Percentiles rank a stretch among this genome's conserved stretches.
Evolutionary conservation across 116 monocot genomes (phyloP).

Genomic region (Trichopus zeylanicus): DNA sequence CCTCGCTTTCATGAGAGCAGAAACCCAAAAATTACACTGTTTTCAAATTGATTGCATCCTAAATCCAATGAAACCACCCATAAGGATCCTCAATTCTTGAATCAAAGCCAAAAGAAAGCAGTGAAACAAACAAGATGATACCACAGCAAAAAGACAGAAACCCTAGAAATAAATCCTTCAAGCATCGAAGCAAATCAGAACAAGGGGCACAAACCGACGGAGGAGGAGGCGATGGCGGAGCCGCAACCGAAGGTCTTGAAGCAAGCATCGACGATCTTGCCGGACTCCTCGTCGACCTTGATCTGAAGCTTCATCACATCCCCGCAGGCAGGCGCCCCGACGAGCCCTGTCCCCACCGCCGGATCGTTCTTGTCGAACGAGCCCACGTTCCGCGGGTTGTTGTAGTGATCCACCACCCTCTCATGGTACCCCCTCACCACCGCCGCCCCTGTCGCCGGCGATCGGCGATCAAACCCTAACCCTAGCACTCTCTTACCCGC

Average conservation of each 20-base stretch:
- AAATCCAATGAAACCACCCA: too few species aligned
- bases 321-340: slow-evolving; percentile 86
- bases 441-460: slow-evolving; percentile 5
- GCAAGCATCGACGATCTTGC: slow-evolving; percentile 82
- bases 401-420: slow-evolving; percentile 90
- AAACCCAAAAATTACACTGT: too few species aligned
- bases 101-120: not conserved
- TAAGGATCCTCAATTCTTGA: too few species aligned
- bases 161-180: not conserved
- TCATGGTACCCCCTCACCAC: slow-evolving; percentile 56
- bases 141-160: not conserved
- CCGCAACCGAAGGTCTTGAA: slow-evolving; percentile 98
- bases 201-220: slow-evolving; percentile 38
- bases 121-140: too few species aligned
- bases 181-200: not conserved
- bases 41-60: too few species aligned
- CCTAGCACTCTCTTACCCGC: slow-evolving; percentile 24
- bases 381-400: slow-evolving; percentile 86
- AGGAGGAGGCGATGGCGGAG: slow-evolving; percentile 93
- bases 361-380: slow-evolving; percentile 90
- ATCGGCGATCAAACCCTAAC: slow-evolving; percentile 8
- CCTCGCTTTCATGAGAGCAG: too few species aligned
- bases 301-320: slow-evolving; percentile 98
- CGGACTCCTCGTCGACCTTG: slow-evolving; percentile 67
- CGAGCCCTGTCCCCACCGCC: slow-evolving; percentile 74